A percentile compares a stretch with the other conserved stretches of the same genome.
phyloP scores from a whole-genome alignment of 2,329 filamentous ascomycete species.

The Cucurbitaria berberidis region DNA sequence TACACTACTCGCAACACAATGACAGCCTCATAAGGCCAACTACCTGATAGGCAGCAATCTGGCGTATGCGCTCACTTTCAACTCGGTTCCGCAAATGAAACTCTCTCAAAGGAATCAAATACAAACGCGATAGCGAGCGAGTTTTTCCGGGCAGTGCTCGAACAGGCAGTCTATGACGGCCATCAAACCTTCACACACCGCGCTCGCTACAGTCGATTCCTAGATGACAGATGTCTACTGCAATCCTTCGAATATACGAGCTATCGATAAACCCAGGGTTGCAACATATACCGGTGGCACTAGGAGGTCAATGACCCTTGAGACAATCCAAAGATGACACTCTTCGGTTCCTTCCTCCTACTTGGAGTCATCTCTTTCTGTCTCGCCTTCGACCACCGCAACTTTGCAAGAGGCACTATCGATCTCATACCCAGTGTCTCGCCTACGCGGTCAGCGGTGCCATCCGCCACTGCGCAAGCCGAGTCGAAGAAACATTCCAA shows the following conservation, averaged over 20 bases:
- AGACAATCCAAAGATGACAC: constrained; percentile 18
- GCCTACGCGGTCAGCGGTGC: constrained; percentile 5
- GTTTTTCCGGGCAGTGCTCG: not conserved
- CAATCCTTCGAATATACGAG: constrained; percentile 1
- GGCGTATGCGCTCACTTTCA: constrained; percentile 1
- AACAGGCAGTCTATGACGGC: not conserved
- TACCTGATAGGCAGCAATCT: not conserved
- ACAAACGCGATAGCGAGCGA: not conserved
- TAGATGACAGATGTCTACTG: not conserved
- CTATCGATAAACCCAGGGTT: not conserved
- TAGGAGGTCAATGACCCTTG: constrained; percentile 9
- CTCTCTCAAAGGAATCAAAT: not conserved
- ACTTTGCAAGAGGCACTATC: constrained; percentile 11
- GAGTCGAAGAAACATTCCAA: constrained; percentile 29
- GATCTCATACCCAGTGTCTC: constrained; percentile 31
- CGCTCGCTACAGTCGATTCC: not conserved
- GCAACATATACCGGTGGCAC: not conserved
- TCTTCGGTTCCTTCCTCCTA: constrained; percentile 4
- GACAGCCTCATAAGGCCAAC: constrained; percentile 1
- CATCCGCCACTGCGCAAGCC: constrained; percentile 7
- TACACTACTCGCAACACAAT: not conserved
- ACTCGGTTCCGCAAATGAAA: not conserved
- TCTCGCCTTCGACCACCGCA: constrained; percentile 5
- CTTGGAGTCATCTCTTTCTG: constrained; percentile 9
- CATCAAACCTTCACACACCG: not conserved